Conservation (phyloP, 2,329 filamentous ascomycete species). For the Venturia pyrina region DNA sequence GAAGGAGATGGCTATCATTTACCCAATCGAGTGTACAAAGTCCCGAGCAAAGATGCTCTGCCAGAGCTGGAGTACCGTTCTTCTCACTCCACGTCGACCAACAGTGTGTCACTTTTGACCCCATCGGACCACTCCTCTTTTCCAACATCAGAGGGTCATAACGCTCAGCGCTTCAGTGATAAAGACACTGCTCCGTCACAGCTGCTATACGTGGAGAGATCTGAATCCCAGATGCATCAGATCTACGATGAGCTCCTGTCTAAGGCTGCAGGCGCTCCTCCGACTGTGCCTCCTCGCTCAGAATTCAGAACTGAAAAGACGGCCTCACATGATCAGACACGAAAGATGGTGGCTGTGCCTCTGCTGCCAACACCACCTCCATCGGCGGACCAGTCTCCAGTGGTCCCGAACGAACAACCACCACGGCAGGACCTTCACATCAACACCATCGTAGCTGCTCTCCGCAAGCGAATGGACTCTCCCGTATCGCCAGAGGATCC, state of each 20-base stretch:
- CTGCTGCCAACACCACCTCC: constrained; percentile 4
- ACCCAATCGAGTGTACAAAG: constrained; percentile 16
- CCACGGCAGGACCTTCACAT: neutral
- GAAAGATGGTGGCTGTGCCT: neutral
- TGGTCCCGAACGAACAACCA: neutral
- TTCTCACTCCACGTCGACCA: constrained; percentile 25
- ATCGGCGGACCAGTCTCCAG: constrained; percentile 1
- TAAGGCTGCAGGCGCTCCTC: neutral
- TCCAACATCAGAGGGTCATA: neutral
- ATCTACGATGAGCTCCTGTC: neutral
- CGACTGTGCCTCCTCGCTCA: neutral
- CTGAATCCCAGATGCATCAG: constrained; percentile 2
- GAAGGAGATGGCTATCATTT: neutral
- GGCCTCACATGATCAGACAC: neutral
- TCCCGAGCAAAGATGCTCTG: constrained; percentile 21
- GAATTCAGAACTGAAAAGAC: neutral
- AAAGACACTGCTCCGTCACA: constrained; percentile 1
- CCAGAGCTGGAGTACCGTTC: constrained; percentile 26
- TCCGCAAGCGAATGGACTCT: constrained; percentile 2
- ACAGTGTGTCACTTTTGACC: constrained; percentile 2
- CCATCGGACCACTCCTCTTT: constrained; percentile 5
- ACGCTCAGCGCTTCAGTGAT: neutral
- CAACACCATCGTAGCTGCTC: constrained; percentile 7
- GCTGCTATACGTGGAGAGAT: neutral
- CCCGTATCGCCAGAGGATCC: neutral